phyloP scores from a whole-genome alignment of 164 flowering plant genomes.

The Stephania yunnanensis region DNA sequence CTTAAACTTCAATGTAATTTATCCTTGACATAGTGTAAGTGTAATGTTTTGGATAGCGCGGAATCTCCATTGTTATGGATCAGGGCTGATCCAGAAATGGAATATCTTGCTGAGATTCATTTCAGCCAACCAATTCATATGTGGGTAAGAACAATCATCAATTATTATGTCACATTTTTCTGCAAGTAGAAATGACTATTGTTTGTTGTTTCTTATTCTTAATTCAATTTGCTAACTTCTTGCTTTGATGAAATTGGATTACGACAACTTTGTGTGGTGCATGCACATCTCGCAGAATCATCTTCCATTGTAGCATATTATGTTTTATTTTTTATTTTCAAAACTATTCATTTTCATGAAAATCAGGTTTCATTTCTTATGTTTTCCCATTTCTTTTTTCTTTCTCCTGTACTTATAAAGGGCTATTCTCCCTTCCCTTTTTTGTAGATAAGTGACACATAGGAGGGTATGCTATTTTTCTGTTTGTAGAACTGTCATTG shows the following conservation, averaged over 20 bases:
- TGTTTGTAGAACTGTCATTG: too few relatives aligned
- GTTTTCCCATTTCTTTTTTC: too few relatives aligned
- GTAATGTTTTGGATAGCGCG: conserved; percentile 35
- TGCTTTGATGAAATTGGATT: not conserved
- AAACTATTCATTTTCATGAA: not conserved
- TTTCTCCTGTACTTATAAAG: too few relatives aligned
- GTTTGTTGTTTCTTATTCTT: not conserved
- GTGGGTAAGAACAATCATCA: conserved; percentile 71
- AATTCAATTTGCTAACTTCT: not conserved
- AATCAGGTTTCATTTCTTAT: not conserved
- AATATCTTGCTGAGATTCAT: conserved; percentile 90
- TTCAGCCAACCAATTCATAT: conserved; percentile 91
- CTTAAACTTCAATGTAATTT: not conserved
- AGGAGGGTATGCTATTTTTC: too few relatives aligned
- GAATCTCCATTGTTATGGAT: conserved; percentile 94
- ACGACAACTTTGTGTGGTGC: too few relatives aligned
- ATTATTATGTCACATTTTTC: not conserved
- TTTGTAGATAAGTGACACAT: too few relatives aligned
- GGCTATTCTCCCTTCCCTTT: too few relatives aligned
- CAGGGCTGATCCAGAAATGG: conserved; percentile 95
- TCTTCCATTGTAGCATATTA: too few relatives aligned
- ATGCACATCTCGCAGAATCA: too few relatives aligned
- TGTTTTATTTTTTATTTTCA: not conserved
- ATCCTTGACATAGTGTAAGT: not conserved
- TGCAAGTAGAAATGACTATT: not conserved